These are phyloP conservation scores for Magnaporthiopsis rhizophila DNA, from an alignment of 2,329 filamentous ascomycete species.

Conservation along the genomic window DNA sequence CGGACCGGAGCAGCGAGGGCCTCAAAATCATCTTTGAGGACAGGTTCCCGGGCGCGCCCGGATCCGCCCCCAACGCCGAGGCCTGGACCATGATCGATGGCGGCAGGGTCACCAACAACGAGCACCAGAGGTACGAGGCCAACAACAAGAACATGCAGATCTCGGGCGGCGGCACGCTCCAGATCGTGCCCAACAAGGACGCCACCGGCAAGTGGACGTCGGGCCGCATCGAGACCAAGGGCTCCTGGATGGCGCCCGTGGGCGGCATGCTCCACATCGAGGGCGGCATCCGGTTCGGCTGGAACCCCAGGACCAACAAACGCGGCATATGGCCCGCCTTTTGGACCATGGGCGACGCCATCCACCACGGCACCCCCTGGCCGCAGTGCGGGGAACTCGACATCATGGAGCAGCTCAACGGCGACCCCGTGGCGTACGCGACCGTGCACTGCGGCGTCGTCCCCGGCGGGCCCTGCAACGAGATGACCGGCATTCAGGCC, in stretches of 20 bases:
- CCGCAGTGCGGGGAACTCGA: slow-evolving; percentile 44
- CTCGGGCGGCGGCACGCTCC: slow-evolving; percentile 41
- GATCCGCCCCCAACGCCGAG: slow-evolving; percentile 25
- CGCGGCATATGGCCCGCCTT: slow-evolving; percentile 49
- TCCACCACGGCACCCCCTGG: slow-evolving; percentile 36
- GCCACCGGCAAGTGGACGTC: slow-evolving; percentile 38
- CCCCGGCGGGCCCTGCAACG: slow-evolving; percentile 39
- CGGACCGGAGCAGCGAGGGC: slow-evolving; percentile 29
- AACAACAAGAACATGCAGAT: slow-evolving; percentile 39
- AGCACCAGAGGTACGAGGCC: slow-evolving; percentile 38
- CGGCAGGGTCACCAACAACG: slow-evolving; percentile 32
- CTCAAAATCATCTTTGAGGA: slow-evolving; percentile 38
- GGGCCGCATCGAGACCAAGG: slow-evolving; percentile 40
- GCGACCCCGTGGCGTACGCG: slow-evolving; percentile 31
- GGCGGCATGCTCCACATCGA: slow-evolving; percentile 37
- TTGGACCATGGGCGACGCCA: slow-evolving; percentile 42
- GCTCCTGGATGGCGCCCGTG: slow-evolving; percentile 31
- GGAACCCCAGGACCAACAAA: slow-evolving; percentile 28
- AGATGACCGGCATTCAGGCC: slow-evolving; percentile 33
- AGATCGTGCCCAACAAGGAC: slow-evolving; percentile 35
- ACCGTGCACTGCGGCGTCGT: slow-evolving; percentile 39
- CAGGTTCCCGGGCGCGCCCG: slow-evolving; percentile 32
- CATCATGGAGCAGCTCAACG: slow-evolving; percentile 44
- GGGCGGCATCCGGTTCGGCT: slow-evolving; percentile 34
- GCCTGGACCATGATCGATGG: slow-evolving; percentile 38